phyloP scores from a whole-genome alignment of 169 alveolate genomes.

The Plasmodium gaboni region DNA sequence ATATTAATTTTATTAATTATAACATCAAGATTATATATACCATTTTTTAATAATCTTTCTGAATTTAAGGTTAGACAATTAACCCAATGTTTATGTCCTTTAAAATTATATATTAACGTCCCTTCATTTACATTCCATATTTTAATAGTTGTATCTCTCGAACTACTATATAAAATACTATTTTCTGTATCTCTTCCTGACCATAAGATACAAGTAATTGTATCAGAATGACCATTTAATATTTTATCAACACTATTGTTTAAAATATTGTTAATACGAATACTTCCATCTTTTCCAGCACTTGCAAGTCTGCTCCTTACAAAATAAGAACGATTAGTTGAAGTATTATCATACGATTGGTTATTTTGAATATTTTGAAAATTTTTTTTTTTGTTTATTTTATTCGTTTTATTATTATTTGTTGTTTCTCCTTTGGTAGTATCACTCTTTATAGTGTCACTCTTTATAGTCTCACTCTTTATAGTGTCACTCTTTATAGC shows the following conservation, averaged over 20 bases:
- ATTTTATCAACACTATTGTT: constrained; percentile 86
- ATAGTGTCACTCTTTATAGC: not conserved
- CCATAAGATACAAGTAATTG: constrained; percentile 96
- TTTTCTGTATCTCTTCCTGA: constrained; percentile 89
- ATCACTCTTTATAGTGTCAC: not conserved
- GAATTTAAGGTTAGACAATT: constrained; percentile 97
- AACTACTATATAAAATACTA: constrained; percentile 90
- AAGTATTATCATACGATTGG: not conserved
- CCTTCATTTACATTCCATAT: constrained; percentile 92
- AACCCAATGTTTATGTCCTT: constrained; percentile 99
- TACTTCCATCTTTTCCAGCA: constrained; percentile 91
- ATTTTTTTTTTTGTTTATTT: not conserved
- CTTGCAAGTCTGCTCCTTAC: constrained; percentile 65
- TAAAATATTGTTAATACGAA: constrained; percentile 93
- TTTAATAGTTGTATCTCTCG: constrained; percentile 96
- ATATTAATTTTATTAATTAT: constrained; percentile 79
- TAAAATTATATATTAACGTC: constrained; percentile 81
- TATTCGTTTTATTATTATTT: not conserved
- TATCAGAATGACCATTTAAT: constrained; percentile 93
- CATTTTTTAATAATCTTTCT: constrained; percentile 93
- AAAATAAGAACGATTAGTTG: constrained; percentile 3
- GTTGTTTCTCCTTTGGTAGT: not conserved
- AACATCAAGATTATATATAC: constrained; percentile 87
- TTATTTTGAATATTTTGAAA: not conserved
- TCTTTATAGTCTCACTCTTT: not conserved